Evolutionary conservation across 495 filamentous ascomycete species (phyloP).

Genomic region (Penicillium samsonianum): DNA sequence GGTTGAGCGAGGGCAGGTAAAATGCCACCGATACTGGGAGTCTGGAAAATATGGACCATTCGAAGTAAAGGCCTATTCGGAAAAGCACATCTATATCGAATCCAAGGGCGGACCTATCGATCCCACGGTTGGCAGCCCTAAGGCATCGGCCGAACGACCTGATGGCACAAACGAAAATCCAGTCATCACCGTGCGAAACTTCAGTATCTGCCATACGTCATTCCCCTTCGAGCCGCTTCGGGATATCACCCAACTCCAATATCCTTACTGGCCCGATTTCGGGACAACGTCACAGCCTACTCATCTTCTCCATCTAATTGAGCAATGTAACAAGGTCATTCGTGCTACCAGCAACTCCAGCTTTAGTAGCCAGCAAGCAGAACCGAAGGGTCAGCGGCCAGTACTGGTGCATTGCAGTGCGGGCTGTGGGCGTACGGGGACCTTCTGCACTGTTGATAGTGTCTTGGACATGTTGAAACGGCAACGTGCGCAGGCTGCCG

Average conservation of each 20-base stretch:
- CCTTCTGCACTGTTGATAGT: constrained; percentile 94
- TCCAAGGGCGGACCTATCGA: constrained; percentile 24
- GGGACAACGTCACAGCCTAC: constrained; percentile 86
- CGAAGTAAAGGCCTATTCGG: constrained; percentile 72
- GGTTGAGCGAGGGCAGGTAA: constrained; percentile 88
- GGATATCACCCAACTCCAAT: constrained; percentile 94
- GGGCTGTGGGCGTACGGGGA: constrained; percentile 91
- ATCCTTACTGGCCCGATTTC: constrained; percentile 94
- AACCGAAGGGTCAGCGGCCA: constrained; percentile 60
- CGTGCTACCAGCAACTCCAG: constrained; percentile 37
- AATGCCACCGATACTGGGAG: constrained; percentile 93
- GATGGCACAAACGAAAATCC: constrained; percentile 55
- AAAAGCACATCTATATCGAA: constrained; percentile 77
- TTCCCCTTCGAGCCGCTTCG: constrained; percentile 84
- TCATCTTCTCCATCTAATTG: constrained; percentile 83
- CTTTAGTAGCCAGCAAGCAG: constrained; percentile 50
- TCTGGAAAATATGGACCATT: constrained; percentile 78
- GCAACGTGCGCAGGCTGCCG: constrained; percentile 51
- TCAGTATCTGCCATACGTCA: constrained; percentile 73
- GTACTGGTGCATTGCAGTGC: constrained; percentile 94
- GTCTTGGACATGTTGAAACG: constrained; percentile 91
- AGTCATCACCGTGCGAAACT: constrained; percentile 82
- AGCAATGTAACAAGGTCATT: constrained; percentile 69
- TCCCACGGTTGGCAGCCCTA: constrained; percentile 15
- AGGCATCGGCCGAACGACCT: constrained; percentile 20